These are phyloP conservation scores for Monosporascus sp. DNA, from an alignment of 2,329 filamentous ascomycete genomes.

Conservation along the genomic window DNA sequence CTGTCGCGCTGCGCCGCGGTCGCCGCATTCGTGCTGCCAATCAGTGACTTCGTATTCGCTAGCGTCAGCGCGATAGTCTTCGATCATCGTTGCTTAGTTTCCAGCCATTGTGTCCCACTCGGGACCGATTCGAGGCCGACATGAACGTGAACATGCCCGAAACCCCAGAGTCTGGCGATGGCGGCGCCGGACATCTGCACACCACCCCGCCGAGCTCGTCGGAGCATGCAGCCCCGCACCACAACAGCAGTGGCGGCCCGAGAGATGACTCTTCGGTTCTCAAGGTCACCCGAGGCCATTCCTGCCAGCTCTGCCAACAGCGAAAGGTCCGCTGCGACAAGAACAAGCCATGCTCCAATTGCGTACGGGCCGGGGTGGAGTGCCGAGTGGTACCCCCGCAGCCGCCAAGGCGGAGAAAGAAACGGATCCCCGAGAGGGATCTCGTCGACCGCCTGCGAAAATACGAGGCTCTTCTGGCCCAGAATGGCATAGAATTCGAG, in stretches of 20 bases:
- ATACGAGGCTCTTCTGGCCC: slow-evolving; percentile 61
- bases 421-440: slow-evolving; percentile 64
- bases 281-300: slow-evolving; percentile 55
- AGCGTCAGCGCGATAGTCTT: not conserved
- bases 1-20: too few relatives aligned
- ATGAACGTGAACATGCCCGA: slow-evolving; percentile 21
- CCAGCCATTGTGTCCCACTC: slow-evolving; percentile 5
- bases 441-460: slow-evolving; percentile 63
- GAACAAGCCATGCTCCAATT: slow-evolving; percentile 66
- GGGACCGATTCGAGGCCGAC: slow-evolving; percentile 15
- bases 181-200: slow-evolving; percentile 21
- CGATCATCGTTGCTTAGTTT: slow-evolving; percentile 1
- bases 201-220: slow-evolving; percentile 21
- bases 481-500: slow-evolving; percentile 66
- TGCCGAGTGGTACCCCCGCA: slow-evolving; percentile 55
- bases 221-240: slow-evolving; percentile 25
- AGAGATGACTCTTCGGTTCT: slow-evolving; percentile 37
- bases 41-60: not conserved
- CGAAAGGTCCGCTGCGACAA: slow-evolving; percentile 73
- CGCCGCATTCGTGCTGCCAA: too few relatives aligned
- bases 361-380: slow-evolving; percentile 56
- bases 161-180: slow-evolving; percentile 26
- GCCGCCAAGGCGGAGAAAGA: slow-evolving; percentile 54
- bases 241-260: slow-evolving; percentile 12
- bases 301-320: slow-evolving; percentile 70